Evolutionary conservation across 2,329 filamentous ascomycete genomes (phyloP).

Genomic region (Cladosporium colombiae): DNA sequence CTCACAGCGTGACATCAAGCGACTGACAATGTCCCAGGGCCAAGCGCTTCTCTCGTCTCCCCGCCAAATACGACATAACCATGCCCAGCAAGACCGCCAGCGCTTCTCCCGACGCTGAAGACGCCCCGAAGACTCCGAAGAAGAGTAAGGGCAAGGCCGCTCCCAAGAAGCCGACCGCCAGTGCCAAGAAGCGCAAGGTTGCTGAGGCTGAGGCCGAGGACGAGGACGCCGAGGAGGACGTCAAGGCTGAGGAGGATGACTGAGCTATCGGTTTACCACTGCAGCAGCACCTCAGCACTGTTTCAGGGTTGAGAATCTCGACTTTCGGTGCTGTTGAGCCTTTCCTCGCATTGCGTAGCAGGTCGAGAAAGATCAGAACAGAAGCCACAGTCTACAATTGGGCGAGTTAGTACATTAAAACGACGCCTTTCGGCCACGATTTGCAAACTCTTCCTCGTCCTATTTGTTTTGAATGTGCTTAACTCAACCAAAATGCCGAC

Average conservation of each 20-base stretch:
- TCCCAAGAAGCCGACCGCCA: constrained; percentile 3
- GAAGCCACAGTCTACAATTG: not conserved
- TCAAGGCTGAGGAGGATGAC: not conserved
- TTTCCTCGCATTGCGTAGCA: not conserved
- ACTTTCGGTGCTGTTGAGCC: not conserved
- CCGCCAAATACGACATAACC: constrained; percentile 18
- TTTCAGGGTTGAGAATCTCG: not conserved
- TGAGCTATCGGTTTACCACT: not conserved
- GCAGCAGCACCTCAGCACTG: not conserved
- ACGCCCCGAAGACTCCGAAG: constrained; percentile 4
- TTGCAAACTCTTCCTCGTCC: not conserved
- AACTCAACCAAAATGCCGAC: not conserved
- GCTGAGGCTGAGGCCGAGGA: constrained; percentile 12
- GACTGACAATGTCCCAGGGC: not conserved
- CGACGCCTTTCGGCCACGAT: not conserved
- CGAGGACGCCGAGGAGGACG: constrained; percentile 13
- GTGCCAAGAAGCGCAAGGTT: constrained; percentile 25
- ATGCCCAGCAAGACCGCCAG: not conserved
- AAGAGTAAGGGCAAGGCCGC: not conserved
- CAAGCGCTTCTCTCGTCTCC: constrained; percentile 24
- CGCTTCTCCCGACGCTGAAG: not conserved
- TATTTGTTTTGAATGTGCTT: not conserved
- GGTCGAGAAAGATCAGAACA: not conserved
- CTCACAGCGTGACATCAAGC: no score
- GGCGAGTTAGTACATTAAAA: not conserved